Base-by-base conservation (phyloP, 257 asterid species). In the Nyctanthes arbortristis region DNA sequence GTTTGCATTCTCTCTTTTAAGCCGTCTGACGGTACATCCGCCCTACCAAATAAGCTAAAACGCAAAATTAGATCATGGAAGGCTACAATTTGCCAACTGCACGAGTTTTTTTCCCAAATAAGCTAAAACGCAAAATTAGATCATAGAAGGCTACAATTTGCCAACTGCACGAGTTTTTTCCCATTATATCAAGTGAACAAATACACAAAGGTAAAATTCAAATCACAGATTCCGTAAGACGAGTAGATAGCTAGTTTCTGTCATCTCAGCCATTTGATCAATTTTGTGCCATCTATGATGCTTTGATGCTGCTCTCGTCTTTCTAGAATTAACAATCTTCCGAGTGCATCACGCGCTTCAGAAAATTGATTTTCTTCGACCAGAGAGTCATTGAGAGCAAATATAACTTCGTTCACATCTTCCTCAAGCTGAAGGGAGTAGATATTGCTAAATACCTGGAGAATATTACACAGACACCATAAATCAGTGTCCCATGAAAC, bases 391-490 rank as follows among this genome's bases (percentile, higher is more conserved):
- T 88, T 94, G 27, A 86, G 84, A 37, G 93, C 99, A 63, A 94
- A 91, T 27, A 94, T 63, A 67, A 94, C 88, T 73, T 89, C 93
- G 27, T 91, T 91, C 34, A 94, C 84, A 66, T 94, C 99, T 85
- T 91, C 92, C 71, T 88, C 91, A 0, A 87, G 88, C 78, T 86
- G 85, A 66, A 94, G 96, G 73, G 60, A 72, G 65, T 84, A 88
- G 40, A 94, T 66, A 76, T 80, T 79, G 67, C 81, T 73, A 74
- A 94, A 94, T 24, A 88, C 90, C 99, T 93, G 90, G 63, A 74
- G 45, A 61, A 45, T 37, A 70, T 36, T 20, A 65, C 13, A 20
- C 45, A 30, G 27, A 73, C 22, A 28, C 24, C 2, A 6, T 11
- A 31, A 59, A 52, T 64, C 22, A 47, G 68, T 6, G 60, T 28